Percentiles rank a stretch among this genome's conserved stretches.
Evolutionary conservation across 805 yeast species (phyloP).

Genomic region (Candida sanyiensis): DNA sequence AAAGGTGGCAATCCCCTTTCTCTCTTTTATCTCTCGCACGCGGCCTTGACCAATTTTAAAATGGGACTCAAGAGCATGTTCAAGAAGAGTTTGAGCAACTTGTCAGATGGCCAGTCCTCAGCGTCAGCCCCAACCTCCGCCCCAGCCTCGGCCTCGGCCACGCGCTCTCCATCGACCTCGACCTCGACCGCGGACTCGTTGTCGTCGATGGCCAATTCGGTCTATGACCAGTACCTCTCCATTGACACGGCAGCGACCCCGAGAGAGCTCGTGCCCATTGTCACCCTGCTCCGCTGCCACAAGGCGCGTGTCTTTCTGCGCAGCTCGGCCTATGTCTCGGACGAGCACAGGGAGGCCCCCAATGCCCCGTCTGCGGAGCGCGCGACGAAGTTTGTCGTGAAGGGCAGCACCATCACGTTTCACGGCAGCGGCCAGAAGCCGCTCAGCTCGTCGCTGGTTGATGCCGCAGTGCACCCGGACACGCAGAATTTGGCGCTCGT

Average conservation of each 20-base stretch:
- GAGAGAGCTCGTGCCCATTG: conserved; percentile 64
- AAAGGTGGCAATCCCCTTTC: too few species aligned
- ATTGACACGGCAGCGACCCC: conserved; percentile 32
- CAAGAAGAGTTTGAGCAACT: too few species aligned
- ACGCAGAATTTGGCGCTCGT: conserved; percentile 1
- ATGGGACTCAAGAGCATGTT: too few species aligned
- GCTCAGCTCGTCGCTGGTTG: conserved; percentile 23
- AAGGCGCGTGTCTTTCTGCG: not conserved
- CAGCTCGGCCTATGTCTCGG: conserved; percentile 4
- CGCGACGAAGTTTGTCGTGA: conserved; percentile 22
- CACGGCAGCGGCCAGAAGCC: conserved; percentile 38
- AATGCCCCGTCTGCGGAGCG: not conserved
- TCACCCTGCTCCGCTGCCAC: conserved; percentile 66
- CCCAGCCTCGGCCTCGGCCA: too few species aligned
- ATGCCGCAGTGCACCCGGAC: conserved; percentile 11
- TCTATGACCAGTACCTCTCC: conserved; percentile 13
- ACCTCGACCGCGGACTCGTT: not conserved
- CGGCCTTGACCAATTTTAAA: too few species aligned
- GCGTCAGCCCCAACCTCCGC: too few species aligned
- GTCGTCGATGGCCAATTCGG: conserved; percentile 1
- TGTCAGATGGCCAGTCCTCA: too few species aligned
- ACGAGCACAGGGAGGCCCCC: not conserved
- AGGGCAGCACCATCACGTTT: conserved; percentile 54
- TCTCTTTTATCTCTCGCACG: too few species aligned
- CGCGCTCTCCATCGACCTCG: not conserved